Conservation (phyloP, 2,329 filamentous ascomycete species). For the Myrmaecium sp. region DNA sequence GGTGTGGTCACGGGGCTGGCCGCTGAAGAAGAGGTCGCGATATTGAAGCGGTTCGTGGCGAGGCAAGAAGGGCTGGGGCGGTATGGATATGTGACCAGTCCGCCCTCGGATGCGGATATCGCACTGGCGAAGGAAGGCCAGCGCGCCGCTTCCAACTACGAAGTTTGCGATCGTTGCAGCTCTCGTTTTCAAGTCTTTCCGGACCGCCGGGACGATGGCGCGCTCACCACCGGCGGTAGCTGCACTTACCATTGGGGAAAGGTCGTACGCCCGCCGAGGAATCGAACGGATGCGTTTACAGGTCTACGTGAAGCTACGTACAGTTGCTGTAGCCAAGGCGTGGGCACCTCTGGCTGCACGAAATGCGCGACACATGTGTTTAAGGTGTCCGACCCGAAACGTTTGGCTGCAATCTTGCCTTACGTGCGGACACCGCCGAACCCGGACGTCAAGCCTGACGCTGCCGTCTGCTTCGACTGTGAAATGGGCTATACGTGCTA, state of each 20-base stretch:
- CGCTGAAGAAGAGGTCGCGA: conserved; percentile 46
- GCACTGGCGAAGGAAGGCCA: conserved; percentile 47
- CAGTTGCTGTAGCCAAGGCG: conserved; percentile 59
- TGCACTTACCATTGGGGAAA: conserved; percentile 75
- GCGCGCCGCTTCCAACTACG: conserved; percentile 55
- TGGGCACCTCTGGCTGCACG: conserved; percentile 67
- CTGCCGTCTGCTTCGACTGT: conserved; percentile 77
- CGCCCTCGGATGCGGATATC: conserved; percentile 52
- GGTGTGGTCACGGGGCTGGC: conserved; percentile 54
- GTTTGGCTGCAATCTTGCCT: conserved; percentile 62
- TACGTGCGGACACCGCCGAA: conserved; percentile 66
- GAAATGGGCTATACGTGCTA: conserved; percentile 93
- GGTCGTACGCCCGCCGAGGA: conserved; percentile 39
- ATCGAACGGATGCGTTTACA: conserved; percentile 31
- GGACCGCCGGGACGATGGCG: conserved; percentile 60
- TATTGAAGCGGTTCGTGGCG: conserved; percentile 47
- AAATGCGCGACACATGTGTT: conserved; percentile 64
- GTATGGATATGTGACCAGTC: conserved; percentile 57
- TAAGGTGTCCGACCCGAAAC: conserved; percentile 59
- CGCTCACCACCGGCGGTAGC: conserved; percentile 56
- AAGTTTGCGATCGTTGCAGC: conserved; percentile 74
- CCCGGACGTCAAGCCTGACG: conserved; percentile 19
- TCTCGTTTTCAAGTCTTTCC: conserved; percentile 86
- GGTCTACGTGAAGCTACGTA: conserved; percentile 39
- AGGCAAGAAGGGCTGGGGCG: conserved; percentile 45